Evolutionary conservation across 2,329 filamentous ascomycete genomes (phyloP).

Genomic region (Cytospora mali): DNA sequence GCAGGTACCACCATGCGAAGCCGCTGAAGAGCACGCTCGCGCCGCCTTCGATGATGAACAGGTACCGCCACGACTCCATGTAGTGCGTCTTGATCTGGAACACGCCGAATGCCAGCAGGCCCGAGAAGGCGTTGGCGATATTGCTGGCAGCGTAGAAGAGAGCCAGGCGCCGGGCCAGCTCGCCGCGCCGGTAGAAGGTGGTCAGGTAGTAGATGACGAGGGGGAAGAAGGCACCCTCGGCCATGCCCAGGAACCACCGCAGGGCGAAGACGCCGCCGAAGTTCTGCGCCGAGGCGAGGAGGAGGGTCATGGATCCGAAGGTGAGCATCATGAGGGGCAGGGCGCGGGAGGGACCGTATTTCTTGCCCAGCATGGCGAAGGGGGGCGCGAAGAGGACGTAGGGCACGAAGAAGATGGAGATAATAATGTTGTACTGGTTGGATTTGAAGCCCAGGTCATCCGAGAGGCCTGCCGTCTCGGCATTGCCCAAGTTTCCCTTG

Average conservation of each 20-base stretch:
- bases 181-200: constrained; percentile 71
- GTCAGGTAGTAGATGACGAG: constrained; percentile 61
- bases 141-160: constrained; percentile 65
- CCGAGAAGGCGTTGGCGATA: constrained; percentile 63
- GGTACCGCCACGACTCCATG: constrained; percentile 48
- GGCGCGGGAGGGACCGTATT: constrained; percentile 64
- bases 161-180: constrained; percentile 70
- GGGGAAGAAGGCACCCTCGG: constrained; percentile 70
- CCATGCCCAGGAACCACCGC: constrained; percentile 70
- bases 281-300: constrained; percentile 58
- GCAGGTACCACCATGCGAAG: constrained; percentile 72
- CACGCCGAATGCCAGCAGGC: constrained; percentile 58
- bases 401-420: constrained; percentile 73
- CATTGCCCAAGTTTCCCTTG: constrained; percentile 58
- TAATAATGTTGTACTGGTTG: constrained; percentile 69
- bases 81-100: constrained; percentile 45
- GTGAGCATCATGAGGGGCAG: constrained; percentile 66
- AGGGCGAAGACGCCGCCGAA: constrained; percentile 69
- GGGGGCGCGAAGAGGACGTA: constrained; percentile 72
- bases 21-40: constrained; percentile 62
- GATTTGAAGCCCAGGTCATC: constrained; percentile 60
- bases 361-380: constrained; percentile 68
- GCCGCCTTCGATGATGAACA: constrained; percentile 56
- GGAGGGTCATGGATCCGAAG: constrained; percentile 67
- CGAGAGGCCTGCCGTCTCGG: constrained; percentile 56